Conservation (phyloP, 2,329 filamentous ascomycete genomes). For the Curvularia spicifera region DNA sequence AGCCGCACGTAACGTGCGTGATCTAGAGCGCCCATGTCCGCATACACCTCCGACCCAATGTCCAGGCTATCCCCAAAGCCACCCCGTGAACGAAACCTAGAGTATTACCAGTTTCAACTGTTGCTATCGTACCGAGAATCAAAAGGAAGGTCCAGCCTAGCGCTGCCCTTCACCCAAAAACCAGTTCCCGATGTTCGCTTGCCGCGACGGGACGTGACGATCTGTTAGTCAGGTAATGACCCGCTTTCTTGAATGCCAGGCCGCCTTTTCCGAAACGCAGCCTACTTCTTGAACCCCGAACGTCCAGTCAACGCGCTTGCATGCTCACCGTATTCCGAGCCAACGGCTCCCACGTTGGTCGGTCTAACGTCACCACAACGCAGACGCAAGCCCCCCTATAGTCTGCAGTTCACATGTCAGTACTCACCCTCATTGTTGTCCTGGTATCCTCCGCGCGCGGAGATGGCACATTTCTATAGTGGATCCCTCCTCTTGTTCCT, state of each 20-base stretch:
- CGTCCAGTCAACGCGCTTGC: constrained; percentile 13
- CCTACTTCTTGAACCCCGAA: constrained; percentile 16
- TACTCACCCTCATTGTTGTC: constrained; percentile 7
- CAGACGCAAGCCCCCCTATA: constrained; percentile 11
- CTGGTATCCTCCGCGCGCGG: constrained; percentile 25
- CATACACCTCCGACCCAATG: constrained; percentile 2
- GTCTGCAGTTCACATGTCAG: constrained; percentile 9
- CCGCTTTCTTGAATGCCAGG: constrained; percentile 14
- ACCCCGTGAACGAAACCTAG: constrained; percentile 14
- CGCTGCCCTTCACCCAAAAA: constrained; percentile 26
- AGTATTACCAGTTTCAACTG: constrained; percentile 3
- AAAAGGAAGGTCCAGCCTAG: constrained; percentile 10
- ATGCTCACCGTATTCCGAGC: constrained; percentile 19
- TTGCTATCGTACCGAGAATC: background rate
- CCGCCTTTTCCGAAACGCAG: constrained; percentile 24
- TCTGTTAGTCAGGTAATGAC: constrained; percentile 21
- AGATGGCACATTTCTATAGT: constrained; percentile 18
- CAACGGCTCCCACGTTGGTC: constrained; percentile 17
- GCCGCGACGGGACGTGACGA: constrained; percentile 36
- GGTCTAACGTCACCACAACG: constrained; percentile 20
- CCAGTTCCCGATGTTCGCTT: constrained; percentile 37
- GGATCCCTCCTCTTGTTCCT: constrained; percentile 25
- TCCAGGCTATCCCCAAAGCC: constrained; percentile 22
- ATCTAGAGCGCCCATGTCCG: constrained; percentile 14
- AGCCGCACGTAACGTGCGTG: constrained; percentile 22